Evolutionary conservation across 257 asterid species (phyloP).

Genomic region (Solanum paucissectum): DNA sequence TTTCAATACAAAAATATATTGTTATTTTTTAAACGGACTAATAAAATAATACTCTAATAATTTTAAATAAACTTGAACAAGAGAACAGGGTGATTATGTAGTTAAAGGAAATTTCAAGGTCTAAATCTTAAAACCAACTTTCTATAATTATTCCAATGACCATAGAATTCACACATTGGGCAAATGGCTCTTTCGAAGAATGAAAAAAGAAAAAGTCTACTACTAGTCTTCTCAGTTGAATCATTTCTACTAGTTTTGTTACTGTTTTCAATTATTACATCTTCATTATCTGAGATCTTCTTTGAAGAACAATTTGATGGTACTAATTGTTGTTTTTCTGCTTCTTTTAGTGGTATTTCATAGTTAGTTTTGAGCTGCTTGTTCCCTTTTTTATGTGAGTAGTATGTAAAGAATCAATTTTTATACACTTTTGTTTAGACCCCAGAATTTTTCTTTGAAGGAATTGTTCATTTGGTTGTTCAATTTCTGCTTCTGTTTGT

Average conservation of each 20-base stretch:
- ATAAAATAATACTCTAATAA: background rate
- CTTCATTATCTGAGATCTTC: constrained; percentile 53
- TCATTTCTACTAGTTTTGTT: background rate
- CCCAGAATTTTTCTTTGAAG: background rate
- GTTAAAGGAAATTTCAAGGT: background rate
- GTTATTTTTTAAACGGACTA: background rate
- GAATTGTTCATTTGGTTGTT: background rate
- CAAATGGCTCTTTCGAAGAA: background rate
- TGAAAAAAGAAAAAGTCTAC: background rate
- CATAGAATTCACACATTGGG: background rate
- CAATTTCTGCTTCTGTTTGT: background rate
- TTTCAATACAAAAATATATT: background rate
- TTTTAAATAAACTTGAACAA: background rate
- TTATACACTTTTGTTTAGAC: background rate
- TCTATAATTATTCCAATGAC: background rate
- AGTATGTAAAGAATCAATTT: background rate
- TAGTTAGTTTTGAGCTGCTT: background rate
- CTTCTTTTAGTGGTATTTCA: background rate
- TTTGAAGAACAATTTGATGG: constrained; percentile 95
- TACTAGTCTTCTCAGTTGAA: background rate
- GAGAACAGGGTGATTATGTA: background rate
- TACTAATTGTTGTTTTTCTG: background rate
- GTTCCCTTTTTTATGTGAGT: background rate
- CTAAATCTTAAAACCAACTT: background rate
- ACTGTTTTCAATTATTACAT: constrained; percentile 14